A percentile compares a stretch with the other conserved stretches of the same genome.
Conservation (phyloP, 2,329 filamentous ascomycete species). For the Pseudonectria foliicola region DNA sequence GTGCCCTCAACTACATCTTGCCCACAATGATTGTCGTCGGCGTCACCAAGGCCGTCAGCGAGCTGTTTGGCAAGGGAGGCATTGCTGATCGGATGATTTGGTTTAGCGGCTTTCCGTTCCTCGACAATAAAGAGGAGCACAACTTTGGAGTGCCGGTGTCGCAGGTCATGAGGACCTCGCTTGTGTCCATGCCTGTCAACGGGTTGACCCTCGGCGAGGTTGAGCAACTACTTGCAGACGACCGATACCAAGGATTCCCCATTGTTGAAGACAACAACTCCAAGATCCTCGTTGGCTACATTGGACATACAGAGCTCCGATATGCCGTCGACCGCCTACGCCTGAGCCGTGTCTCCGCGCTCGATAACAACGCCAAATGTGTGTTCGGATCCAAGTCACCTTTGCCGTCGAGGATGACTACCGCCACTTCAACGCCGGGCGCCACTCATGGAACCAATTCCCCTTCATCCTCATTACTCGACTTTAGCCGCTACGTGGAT, state of each 20-base stretch:
- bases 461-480: constrained; percentile 46
- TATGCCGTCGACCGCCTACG: constrained; percentile 71
- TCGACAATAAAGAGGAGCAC: constrained; percentile 96
- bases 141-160: constrained; percentile 93
- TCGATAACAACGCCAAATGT: constrained; percentile 65
- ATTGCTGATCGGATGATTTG: constrained; percentile 98
- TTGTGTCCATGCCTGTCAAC: constrained; percentile 65
- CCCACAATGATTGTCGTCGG: constrained; percentile 99
- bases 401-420: constrained; percentile 25
- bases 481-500: constrained; percentile 85
- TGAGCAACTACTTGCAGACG: constrained; percentile 68
- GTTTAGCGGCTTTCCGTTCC: constrained; percentile 94
- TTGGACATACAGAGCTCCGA: constrained; percentile 82
- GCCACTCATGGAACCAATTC: too few species aligned
- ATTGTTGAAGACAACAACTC: constrained; percentile 68
- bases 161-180: constrained; percentile 74
- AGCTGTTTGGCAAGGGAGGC: constrained; percentile 88
- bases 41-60: constrained; percentile 87
- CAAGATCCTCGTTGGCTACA: constrained; percentile 78
- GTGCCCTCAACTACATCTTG: constrained; percentile 93
- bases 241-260: constrained; percentile 87
- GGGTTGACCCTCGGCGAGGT: constrained; percentile 71
- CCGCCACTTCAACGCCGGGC: too few species aligned
- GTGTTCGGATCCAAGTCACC: constrained; percentile 53
- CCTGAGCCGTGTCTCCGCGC: constrained; percentile 59